These are phyloP conservation scores for Coemansia sp. DNA, from an alignment of 192 early-diverging fungal genomes.

Conservation along the genomic window DNA sequence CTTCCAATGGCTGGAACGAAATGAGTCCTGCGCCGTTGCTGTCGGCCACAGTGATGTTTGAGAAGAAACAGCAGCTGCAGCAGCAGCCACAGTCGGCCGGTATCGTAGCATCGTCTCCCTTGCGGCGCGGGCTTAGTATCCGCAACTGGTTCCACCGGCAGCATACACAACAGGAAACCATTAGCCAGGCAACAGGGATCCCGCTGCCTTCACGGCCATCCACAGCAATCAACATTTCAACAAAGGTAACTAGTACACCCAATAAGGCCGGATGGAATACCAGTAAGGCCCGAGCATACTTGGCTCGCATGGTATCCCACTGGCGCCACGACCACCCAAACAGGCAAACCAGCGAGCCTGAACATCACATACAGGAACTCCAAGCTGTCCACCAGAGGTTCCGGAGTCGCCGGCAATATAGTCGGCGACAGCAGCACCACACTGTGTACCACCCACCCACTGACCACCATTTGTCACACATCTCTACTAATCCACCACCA, in stretches of 20 bases:
- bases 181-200: not conserved
- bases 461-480: not conserved
- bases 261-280: not conserved
- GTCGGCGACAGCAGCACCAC: not conserved
- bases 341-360: not conserved
- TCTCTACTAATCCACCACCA: not conserved
- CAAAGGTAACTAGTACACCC: constrained; percentile 22
- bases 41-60: not conserved
- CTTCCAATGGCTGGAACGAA: too few species aligned
- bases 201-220: constrained; percentile 2
- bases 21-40: not conserved
- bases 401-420: constrained; percentile 4
- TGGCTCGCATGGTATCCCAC: constrained; percentile 1
- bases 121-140: constrained; percentile 24
- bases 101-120: constrained; percentile 4
- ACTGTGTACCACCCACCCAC: not conserved
- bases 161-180: not conserved
- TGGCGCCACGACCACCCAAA: not conserved
- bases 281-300: constrained; percentile 1
- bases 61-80: not conserved
- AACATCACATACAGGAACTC: not conserved
- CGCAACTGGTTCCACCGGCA: constrained; percentile 43
- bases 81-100: not conserved
- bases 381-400: not conserved
- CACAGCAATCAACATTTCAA: not conserved